These are phyloP conservation scores for Inosperma sp. DNA, from an alignment of 768 basidiomycete species.

Conservation along the genomic window DNA sequence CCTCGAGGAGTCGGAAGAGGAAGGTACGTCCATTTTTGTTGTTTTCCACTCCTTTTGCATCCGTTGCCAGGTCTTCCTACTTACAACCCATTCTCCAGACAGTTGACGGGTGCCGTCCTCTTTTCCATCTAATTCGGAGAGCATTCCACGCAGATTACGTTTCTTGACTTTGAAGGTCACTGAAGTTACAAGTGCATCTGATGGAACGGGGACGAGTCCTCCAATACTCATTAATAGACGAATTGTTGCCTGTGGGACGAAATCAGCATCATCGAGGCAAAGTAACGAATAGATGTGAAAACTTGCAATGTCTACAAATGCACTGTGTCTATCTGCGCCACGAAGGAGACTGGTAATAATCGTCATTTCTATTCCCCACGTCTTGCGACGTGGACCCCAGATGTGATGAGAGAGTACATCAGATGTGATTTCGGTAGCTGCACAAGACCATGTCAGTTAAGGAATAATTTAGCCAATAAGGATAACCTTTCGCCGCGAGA, in stretches of 20 bases:
- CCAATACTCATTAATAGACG: constrained; percentile 69
- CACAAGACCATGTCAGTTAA: constrained; percentile 1
- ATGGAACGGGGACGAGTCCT: constrained; percentile 80
- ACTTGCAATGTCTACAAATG: constrained; percentile 77
- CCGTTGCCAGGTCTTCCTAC: constrained; percentile 82
- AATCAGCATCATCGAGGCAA: not conserved
- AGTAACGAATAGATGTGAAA: constrained; percentile 6
- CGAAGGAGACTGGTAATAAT: constrained; percentile 82
- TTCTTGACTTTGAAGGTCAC: constrained; percentile 82
- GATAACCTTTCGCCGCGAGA: constrained; percentile 60
- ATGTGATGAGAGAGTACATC: constrained; percentile 78
- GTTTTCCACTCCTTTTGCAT: constrained; percentile 79
- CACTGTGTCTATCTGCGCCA: constrained; percentile 74
- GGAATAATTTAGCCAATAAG: not conserved
- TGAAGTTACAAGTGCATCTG: constrained; percentile 91
- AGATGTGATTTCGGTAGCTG: constrained; percentile 47
- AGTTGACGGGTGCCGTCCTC: constrained; percentile 81
- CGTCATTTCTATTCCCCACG: constrained; percentile 96
- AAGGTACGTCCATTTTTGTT: constrained; percentile 24
- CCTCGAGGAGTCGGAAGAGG: constrained; percentile 9
- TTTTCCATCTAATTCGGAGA: constrained; percentile 63
- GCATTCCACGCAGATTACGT: constrained; percentile 73
- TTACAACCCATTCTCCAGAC: constrained; percentile 96
- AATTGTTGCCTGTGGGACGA: constrained; percentile 38
- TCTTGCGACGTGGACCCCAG: constrained; percentile 82